Conservation (phyloP, 805 yeast species). For the Dipodascus albidus region DNA sequence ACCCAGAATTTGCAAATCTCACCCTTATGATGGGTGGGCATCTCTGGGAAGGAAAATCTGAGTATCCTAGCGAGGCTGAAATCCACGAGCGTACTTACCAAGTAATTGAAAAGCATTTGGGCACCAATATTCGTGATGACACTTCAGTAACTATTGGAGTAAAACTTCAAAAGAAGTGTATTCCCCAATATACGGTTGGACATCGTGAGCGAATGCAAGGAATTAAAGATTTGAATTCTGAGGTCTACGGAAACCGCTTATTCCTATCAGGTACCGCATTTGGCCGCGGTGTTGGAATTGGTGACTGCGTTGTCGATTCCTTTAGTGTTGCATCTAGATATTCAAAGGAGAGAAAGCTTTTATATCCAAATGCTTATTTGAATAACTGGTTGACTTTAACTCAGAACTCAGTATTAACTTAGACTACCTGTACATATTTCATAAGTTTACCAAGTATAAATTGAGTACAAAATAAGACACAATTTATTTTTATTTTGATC, state of each 20-base stretch:
- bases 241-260: constrained; percentile 31
- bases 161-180: constrained; percentile 42
- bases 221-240: constrained; percentile 25
- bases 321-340: constrained; percentile 42
- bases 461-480: too few species aligned
- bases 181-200: constrained; percentile 74
- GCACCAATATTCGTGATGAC: constrained; percentile 23
- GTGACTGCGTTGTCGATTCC: constrained; percentile 66
- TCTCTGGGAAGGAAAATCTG: constrained; percentile 28
- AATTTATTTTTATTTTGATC: too few species aligned
- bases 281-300: constrained; percentile 78
- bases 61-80: constrained; percentile 18
- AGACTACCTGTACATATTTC: constrained; percentile 1
- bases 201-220: constrained; percentile 36
- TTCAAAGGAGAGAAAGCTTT: constrained; percentile 20
- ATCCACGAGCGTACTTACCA: constrained; percentile 25
- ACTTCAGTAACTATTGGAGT: constrained; percentile 23
- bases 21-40: constrained; percentile 93
- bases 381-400: constrained; percentile 18
- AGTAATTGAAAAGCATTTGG: constrained; percentile 32
- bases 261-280: constrained; percentile 71
- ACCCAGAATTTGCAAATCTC: constrained; percentile 45
- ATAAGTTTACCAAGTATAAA: too few species aligned
- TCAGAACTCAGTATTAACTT: constrained; percentile 19
- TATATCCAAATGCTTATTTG: constrained; percentile 22